These are phyloP conservation scores for Serendipita sp. DNA, from an alignment of 768 basidiomycete species.

Conservation along the genomic window DNA sequence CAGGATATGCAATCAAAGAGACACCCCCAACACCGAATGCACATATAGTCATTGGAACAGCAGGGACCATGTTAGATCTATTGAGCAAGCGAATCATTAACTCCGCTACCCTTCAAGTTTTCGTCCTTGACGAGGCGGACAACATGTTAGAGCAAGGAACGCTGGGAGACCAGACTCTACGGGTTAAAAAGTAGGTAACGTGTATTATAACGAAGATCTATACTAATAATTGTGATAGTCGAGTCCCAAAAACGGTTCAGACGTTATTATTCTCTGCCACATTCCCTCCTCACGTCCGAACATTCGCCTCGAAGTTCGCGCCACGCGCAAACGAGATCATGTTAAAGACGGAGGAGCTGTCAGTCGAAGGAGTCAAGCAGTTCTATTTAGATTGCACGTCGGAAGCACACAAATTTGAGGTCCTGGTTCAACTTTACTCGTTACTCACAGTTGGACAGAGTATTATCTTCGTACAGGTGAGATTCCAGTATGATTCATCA, in stretches of 20 bases:
- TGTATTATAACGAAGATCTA: neutral
- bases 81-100: conserved; percentile 67
- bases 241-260: conserved; percentile 45
- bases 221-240: conserved; percentile 25
- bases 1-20: conserved; percentile 91
- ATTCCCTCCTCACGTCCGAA: conserved; percentile 83
- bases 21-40: conserved; percentile 54
- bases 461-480: conserved; percentile 92
- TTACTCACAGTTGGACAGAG: conserved; percentile 91
- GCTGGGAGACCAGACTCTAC: conserved; percentile 80
- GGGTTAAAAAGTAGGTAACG: conserved; percentile 71
- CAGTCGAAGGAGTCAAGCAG: conserved; percentile 85
- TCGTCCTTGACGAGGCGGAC: conserved; percentile 96
- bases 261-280: conserved; percentile 97
- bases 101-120: conserved; percentile 64
- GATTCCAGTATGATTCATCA: conserved; percentile 14
- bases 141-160: conserved; percentile 96
- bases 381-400: conserved; percentile 94
- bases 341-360: conserved; percentile 82
- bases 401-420: conserved; percentile 90
- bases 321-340: conserved; percentile 93
- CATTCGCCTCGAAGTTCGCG: conserved; percentile 85
- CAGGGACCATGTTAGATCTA: conserved; percentile 85
- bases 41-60: conserved; percentile 90
- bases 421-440: conserved; percentile 76